Evolutionary conservation across 352 stramenopile species (phyloP).

Genomic region (Globisporangium mamillatum): DNA sequence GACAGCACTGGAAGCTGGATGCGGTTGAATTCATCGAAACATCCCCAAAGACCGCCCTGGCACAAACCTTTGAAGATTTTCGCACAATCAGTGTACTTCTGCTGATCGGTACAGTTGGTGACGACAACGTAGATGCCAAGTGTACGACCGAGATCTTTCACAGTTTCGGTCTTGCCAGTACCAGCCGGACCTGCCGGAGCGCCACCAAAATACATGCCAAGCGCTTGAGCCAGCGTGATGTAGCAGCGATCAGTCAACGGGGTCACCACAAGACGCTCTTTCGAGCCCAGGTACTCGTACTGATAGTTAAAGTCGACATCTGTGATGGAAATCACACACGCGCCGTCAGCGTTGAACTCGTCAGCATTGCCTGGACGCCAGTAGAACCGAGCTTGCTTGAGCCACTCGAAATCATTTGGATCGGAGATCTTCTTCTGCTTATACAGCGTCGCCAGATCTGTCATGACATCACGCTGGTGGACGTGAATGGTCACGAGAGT

Average conservation of each 20-base stretch:
- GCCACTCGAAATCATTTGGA: slow-evolving; percentile 98
- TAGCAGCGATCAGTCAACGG: slow-evolving; percentile 97
- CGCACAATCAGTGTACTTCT: slow-evolving; percentile 97
- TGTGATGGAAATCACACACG: slow-evolving; percentile 96
- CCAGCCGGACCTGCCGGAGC: slow-evolving; percentile 93
- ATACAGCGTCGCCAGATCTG: slow-evolving; percentile 91
- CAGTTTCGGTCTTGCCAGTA: slow-evolving; percentile 97
- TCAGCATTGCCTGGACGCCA: slow-evolving; percentile 93
- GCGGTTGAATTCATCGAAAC: slow-evolving; percentile 98
- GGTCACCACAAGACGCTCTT: slow-evolving; percentile 96
- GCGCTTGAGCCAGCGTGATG: slow-evolving; percentile 96
- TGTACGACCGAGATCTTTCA: slow-evolving; percentile 95
- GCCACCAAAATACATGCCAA: slow-evolving; percentile 98
- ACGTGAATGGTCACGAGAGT: slow-evolving; percentile 98
- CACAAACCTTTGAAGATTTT: slow-evolving; percentile 99
- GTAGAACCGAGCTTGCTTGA: slow-evolving; percentile 99
- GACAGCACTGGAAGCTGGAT: slow-evolving; percentile 96
- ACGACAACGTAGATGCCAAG: slow-evolving; percentile 97
- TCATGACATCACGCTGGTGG: slow-evolving; percentile 97
- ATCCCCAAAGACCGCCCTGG: slow-evolving; percentile 96
- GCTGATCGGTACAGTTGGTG: slow-evolving; percentile 97
- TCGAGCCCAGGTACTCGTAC: slow-evolving; percentile 97
- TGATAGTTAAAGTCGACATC: slow-evolving; percentile 99
- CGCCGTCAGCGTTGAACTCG: slow-evolving; percentile 93
- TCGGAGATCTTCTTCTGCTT: slow-evolving; percentile 96